phyloP scores from a whole-genome alignment of 495 filamentous ascomycete species.

The Tuber magnatum region DNA sequence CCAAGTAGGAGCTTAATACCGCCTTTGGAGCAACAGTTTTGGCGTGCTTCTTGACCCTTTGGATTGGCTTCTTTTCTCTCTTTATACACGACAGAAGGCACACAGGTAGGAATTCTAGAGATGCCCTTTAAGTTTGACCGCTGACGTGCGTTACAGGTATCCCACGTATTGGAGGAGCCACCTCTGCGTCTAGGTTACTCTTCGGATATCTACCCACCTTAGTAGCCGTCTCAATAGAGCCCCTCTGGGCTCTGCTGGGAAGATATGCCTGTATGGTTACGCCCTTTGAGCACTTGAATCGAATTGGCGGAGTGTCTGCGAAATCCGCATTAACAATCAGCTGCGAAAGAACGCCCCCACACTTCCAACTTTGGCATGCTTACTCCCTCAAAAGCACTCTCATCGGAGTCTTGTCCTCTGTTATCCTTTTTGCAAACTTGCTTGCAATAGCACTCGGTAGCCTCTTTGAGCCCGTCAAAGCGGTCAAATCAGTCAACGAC shows the following conservation, averaged over 20 bases:
- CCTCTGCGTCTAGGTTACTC: constrained; percentile 9
- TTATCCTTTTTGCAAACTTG: constrained; percentile 20
- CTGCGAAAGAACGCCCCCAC: constrained; percentile 46
- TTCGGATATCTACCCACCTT: constrained; percentile 44
- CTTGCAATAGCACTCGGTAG: constrained; percentile 14
- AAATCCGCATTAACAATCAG: constrained; percentile 37
- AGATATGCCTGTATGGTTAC: constrained; percentile 44
- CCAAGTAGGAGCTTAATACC: not conserved
- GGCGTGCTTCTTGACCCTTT: not conserved
- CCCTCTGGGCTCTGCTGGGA: constrained; percentile 44
- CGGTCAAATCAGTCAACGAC: not conserved
- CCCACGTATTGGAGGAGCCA: constrained; percentile 1
- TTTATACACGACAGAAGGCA: not conserved
- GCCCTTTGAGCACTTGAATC: constrained; percentile 44
- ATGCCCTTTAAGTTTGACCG: not conserved
- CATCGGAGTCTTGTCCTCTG: constrained; percentile 1
- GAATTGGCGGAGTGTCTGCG: constrained; percentile 26
- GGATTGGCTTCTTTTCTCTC: not conserved
- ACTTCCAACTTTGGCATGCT: constrained; percentile 43
- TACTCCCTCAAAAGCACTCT: constrained; percentile 41
- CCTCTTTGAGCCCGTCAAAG: constrained; percentile 39
- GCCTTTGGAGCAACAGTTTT: not conserved
- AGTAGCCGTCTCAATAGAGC: constrained; percentile 45
- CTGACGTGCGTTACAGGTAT: constrained; percentile 1
- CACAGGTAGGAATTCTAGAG: not conserved